These are phyloP conservation scores for Populus pruinosa DNA, from an alignment of 345 rosid species.

Conservation along the genomic window DNA sequence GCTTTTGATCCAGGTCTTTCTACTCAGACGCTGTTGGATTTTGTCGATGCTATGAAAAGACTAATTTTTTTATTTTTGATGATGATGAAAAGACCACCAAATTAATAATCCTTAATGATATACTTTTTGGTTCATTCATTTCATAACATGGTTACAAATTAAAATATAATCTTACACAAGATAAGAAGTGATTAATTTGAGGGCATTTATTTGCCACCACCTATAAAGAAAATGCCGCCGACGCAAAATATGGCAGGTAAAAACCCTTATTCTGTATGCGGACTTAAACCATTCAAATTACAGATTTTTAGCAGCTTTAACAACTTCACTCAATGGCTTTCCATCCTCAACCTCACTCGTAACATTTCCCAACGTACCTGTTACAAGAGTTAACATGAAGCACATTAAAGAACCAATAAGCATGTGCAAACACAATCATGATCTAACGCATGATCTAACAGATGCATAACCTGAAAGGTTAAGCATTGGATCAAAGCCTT, in stretches of 20 bases:
- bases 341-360: conserved; percentile 97
- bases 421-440: neutral
- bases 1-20: conserved; percentile 25
- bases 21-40: neutral
- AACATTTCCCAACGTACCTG: conserved; percentile 88
- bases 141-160: too few relatives aligned
- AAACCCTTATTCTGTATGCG: neutral
- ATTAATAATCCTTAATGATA: neutral
- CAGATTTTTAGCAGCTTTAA: conserved; percentile 65
- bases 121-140: neutral
- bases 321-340: conserved; percentile 83
- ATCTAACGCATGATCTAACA: neutral
- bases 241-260: neutral
- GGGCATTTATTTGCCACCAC: neutral
- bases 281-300: too few relatives aligned
- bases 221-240: neutral
- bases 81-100: neutral
- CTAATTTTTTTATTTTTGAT: neutral
- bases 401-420: neutral
- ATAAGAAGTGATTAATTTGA: neutral
- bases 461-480: neutral
- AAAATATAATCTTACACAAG: neutral
- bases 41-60: neutral
- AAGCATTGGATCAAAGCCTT: conserved; percentile 3
- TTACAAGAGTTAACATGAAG: conserved; percentile 5